A percentile compares a stretch with the other conserved stretches of the same genome.
These are phyloP conservation scores for Parmelia sp. DNA, from an alignment of 495 filamentous ascomycete genomes.

Conservation along the genomic window DNA sequence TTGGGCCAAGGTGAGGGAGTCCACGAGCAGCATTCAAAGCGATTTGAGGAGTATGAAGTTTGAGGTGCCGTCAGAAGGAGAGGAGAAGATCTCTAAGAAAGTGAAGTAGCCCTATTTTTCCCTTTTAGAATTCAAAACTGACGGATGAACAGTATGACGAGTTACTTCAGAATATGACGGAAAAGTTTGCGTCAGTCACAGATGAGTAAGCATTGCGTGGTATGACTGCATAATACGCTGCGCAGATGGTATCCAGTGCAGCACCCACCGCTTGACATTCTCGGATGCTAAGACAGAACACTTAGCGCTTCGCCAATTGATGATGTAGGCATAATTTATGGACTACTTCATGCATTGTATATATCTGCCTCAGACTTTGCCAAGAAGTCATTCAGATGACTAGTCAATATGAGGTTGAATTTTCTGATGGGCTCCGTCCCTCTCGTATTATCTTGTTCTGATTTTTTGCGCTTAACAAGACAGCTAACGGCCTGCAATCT, in stretches of 20 bases:
- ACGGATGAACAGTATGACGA: slow-evolving; percentile 66
- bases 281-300: neutral
- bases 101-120: slow-evolving; percentile 37
- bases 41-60: slow-evolving; percentile 91
- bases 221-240: neutral
- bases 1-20: slow-evolving; percentile 89
- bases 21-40: slow-evolving; percentile 77
- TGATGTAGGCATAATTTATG: neutral
- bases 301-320: neutral
- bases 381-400: neutral
- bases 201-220: slow-evolving; percentile 63
- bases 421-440: neutral
- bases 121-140: slow-evolving; percentile 11
- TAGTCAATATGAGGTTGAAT: neutral
- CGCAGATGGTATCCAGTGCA: neutral
- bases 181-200: slow-evolving; percentile 88
- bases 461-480: neutral
- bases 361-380: neutral
- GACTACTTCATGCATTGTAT: neutral
- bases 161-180: slow-evolving; percentile 81
- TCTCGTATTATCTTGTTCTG: neutral
- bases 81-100: slow-evolving; percentile 47
- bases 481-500: neutral
- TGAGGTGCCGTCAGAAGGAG: slow-evolving; percentile 74
- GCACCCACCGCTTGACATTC: neutral